phyloP scores from a whole-genome alignment of 208 protist species.

The Crithidia bombi region DNA sequence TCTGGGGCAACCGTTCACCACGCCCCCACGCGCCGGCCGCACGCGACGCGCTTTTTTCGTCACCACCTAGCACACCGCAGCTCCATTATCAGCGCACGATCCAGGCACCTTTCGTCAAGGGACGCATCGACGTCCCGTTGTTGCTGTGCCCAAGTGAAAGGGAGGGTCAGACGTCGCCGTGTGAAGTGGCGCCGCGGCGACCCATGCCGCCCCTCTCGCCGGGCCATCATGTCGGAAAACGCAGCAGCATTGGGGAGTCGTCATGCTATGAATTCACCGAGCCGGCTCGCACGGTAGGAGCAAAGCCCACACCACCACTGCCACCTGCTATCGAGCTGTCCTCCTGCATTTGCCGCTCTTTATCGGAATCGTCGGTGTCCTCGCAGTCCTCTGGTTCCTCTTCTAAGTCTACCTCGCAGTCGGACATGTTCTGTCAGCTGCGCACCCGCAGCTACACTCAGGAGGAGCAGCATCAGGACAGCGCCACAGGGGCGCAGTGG shows the following conservation, averaged over 20 bases:
- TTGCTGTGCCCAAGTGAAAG: not conserved
- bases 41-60: not conserved
- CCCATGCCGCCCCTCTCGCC: not conserved
- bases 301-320: not conserved
- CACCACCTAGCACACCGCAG: not conserved
- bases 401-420: constrained; percentile 7
- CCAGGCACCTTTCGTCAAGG: not conserved
- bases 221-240: not conserved
- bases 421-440: constrained; percentile 24
- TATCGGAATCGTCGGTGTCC: not conserved
- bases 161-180: not conserved
- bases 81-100: not conserved
- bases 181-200: not conserved
- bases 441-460: constrained; percentile 34
- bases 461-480: constrained; percentile 16
- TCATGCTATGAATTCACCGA: too few relatives aligned
- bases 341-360: constrained; percentile 5
- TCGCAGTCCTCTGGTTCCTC: not conserved
- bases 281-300: too few relatives aligned
- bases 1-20: not conserved
- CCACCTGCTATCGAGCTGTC: not conserved
- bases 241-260: not conserved
- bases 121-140: not conserved
- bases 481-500: constrained; percentile 19
- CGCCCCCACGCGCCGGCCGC: not conserved